Base-by-base conservation (phyloP, 2,329 filamentous ascomycete species). In the Fusarium euwallaceae region DNA sequence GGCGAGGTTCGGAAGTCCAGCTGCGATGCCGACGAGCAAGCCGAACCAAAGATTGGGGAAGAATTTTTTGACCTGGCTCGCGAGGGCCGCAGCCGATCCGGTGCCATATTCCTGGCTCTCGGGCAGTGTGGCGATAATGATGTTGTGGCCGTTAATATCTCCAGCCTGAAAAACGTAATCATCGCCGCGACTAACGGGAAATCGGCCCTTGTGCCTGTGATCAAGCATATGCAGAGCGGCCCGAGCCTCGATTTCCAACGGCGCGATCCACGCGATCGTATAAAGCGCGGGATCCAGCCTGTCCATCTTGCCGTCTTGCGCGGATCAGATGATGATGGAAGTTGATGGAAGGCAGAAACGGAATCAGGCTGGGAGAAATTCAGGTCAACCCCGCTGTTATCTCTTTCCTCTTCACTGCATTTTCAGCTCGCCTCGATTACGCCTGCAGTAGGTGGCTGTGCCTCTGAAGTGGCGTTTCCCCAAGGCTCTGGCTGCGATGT, bases 151-250 rank as follows among this genome's bases (percentile, higher is more conserved):
- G 16, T 78, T 75, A 9, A 84, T 78, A 6, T 81, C 78, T 2
- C 83, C 83, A 1, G 83, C 82, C 6, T 78, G 72, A 59, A 82
- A 86, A 3, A 84, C 55, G 60, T 83, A 83, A 62, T 84, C 80
- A 48, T 84, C 78, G 0, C 83, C 82, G 1, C 72, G 78, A 12
- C 63, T 24, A 0, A 80, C 48, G 0, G 77, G 65, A 66, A 85
- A 85, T 2, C 65, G 61, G 6, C 83, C 82, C 0, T n/a, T 1
- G 39, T 84, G 82, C 22, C 48, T 43, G 0, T 80, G 66, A 16
- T 85, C 82, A 20, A 85, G 68, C 76, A 84, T 76, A 34, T 76
- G 70, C 22, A 80, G 61, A 11, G 83, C 83, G 34, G 82, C 82
- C 39, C 59, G 72, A 7, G 80, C 81, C 69, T 85, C 82, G 9